Conservation (phyloP, 371 early-diverging fungal species). For the Lichtheimia ramosa region DNA sequence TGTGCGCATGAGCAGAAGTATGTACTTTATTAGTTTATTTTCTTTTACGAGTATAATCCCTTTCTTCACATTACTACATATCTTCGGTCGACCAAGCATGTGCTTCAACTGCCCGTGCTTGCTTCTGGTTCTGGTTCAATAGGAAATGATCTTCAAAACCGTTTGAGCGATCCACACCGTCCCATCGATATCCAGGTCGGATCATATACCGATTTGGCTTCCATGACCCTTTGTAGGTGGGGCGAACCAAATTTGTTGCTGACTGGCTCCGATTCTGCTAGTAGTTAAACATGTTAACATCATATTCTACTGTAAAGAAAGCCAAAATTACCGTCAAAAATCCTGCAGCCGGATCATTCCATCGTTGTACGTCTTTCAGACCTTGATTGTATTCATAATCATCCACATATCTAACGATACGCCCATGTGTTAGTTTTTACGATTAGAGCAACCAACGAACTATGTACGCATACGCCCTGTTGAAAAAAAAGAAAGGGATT, state of each 20-base stretch:
- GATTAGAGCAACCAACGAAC: no score
- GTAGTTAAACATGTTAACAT: not conserved
- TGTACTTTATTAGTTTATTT: no score
- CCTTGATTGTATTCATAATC: constrained; percentile 65
- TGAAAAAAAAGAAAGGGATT: constrained; percentile 2
- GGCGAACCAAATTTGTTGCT: not conserved
- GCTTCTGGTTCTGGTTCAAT: constrained; percentile 48
- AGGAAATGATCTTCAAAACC: constrained; percentile 77
- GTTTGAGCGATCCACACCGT: constrained; percentile 89
- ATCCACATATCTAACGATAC: constrained; percentile 53
- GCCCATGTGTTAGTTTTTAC: no score
- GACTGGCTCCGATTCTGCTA: constrained; percentile 3
- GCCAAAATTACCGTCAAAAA: constrained; percentile 55
- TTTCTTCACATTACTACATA: constrained; percentile 58
- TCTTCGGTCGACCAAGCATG: constrained; percentile 72
- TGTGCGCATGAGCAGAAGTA: no score
- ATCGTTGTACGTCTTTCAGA: constrained; percentile 56
- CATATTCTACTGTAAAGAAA: not conserved
- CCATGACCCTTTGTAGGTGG: constrained; percentile 49
- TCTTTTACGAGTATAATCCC: no score
- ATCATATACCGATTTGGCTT: constrained; percentile 85
- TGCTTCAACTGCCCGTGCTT: constrained; percentile 52
- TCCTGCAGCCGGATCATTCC: constrained; percentile 72
- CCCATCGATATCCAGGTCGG: constrained; percentile 89
- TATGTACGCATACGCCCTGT: no score